Base-by-base conservation (phyloP, 305 asterid genomes). In the Rubia peregrina region DNA sequence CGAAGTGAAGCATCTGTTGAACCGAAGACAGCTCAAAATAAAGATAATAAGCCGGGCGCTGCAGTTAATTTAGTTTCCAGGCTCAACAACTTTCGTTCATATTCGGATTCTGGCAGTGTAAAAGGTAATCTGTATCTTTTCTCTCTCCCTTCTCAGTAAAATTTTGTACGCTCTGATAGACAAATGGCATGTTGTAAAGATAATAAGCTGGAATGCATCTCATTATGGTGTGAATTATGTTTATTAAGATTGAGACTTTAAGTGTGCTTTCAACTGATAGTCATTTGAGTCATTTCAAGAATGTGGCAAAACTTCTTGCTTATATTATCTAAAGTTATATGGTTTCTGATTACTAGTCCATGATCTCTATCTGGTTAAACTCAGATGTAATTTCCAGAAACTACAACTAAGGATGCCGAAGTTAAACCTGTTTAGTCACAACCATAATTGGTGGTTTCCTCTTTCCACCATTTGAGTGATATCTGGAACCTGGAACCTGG, bases 31-130 rank as follows among this genome's bases (percentile, higher is more conserved):
- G 68, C 71, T 65, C 85, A 79, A 63, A 86, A 81, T 69, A 88
- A 84, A 80, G 98, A 88, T 77, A 83, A 77, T 60, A 92, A 88
- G 81, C 97, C 86, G 75, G 82, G 87, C 11, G 85, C 90, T 69
- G 98, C 97, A 33, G 88, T 79, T 73, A 87, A 85, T 82, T 86
- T 92, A 33, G 84, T 86, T 72, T 85, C 98, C 41, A 82, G 95
- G 86, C 75, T 92, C 83, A 92, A 86, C 74, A 89, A 92, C 78
- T 73, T 86, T 40, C 96, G 84, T 10, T 89, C 98, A 13, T 76
- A 89, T 83, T 83, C 97, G 26, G 97, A 92, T 80, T 72, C 93
- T 62, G 89, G 90, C 81, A 88, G 87, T 79, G 62, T 51, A 56
- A 92, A 86, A 88, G 98, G 96, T 89, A 74, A 79, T 41, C 33